A percentile compares a stretch with the other conserved stretches of the same genome.
Evolutionary conservation across 2,329 filamentous ascomycete genomes (phyloP).

Genomic region (Lasiodiplodia theobromae): DNA sequence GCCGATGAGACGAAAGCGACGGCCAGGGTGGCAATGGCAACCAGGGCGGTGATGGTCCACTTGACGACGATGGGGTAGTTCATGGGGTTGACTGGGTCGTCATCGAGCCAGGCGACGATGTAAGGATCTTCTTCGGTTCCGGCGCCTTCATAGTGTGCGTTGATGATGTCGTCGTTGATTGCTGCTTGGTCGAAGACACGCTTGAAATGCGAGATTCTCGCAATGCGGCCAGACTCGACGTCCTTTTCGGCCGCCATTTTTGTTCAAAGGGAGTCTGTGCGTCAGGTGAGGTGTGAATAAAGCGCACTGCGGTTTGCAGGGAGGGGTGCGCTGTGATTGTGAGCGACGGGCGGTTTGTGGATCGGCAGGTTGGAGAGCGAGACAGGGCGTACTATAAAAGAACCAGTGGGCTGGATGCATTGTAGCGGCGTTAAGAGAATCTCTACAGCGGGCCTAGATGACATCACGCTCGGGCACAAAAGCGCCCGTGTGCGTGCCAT

Average conservation of each 20-base stretch:
- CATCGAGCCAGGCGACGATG: conserved; percentile 70
- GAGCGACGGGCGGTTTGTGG: neutral
- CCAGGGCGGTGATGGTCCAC: conserved; percentile 69
- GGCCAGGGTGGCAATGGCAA: conserved; percentile 71
- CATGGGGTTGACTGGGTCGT: conserved; percentile 73
- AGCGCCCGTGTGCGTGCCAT: neutral
- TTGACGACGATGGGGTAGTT: conserved; percentile 64
- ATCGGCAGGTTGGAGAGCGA: neutral
- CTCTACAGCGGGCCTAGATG: neutral
- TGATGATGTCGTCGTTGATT: conserved; percentile 64
- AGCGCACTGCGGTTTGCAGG: neutral
- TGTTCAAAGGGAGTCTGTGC: too few species aligned
- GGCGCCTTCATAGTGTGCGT: conserved; percentile 51
- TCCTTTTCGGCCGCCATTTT: conserved; percentile 26
- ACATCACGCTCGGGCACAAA: neutral
- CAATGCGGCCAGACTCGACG: conserved; percentile 28
- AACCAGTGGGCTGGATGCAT: neutral
- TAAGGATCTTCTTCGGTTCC: conserved; percentile 74
- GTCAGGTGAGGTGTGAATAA: neutral
- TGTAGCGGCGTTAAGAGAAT: neutral
- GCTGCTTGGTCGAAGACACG: conserved; percentile 65
- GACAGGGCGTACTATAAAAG: conserved; percentile 5
- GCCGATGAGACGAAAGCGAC: conserved; percentile 75
- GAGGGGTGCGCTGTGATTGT: neutral
- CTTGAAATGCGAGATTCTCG: conserved; percentile 33